Conservation (phyloP, 2,329 filamentous ascomycete species). For the Trichoderma guizhouense region DNA sequence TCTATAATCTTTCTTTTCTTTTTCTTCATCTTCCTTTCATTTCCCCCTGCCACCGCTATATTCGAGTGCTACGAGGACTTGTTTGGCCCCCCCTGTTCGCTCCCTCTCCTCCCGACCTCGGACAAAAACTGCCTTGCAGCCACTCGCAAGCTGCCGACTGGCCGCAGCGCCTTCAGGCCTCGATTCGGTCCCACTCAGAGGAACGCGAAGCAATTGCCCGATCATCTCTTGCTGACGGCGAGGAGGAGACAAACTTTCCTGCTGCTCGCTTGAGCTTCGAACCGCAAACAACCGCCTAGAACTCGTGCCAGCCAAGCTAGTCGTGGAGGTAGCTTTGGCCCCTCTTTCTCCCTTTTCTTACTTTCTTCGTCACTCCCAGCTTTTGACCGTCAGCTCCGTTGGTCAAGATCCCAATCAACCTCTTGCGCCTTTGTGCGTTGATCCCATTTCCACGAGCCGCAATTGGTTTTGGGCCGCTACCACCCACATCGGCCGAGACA, state of each 20-base stretch:
- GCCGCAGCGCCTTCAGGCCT: neutral
- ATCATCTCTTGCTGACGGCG: neutral
- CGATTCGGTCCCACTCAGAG: constrained; percentile 1
- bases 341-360: neutral
- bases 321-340: neutral
- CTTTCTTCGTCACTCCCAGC: neutral
- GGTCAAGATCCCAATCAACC: neutral
- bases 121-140: constrained; percentile 7
- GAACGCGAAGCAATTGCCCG: neutral
- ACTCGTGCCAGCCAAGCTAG: constrained; percentile 3
- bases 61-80: neutral
- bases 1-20: neutral
- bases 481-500: constrained; percentile 28
- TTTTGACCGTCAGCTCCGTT: neutral
- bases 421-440: neutral
- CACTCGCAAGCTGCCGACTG: constrained; percentile 16
- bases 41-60: neutral
- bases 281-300: neutral
- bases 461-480: constrained; percentile 19
- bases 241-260: neutral
- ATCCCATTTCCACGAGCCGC: constrained; percentile 12
- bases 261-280: neutral
- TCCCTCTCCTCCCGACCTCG: constrained; percentile 12
- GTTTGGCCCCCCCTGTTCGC: neutral
- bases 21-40: neutral